phyloP scores from a whole-genome alignment of 208 protist genomes.

The Crithidia expoeki region DNA sequence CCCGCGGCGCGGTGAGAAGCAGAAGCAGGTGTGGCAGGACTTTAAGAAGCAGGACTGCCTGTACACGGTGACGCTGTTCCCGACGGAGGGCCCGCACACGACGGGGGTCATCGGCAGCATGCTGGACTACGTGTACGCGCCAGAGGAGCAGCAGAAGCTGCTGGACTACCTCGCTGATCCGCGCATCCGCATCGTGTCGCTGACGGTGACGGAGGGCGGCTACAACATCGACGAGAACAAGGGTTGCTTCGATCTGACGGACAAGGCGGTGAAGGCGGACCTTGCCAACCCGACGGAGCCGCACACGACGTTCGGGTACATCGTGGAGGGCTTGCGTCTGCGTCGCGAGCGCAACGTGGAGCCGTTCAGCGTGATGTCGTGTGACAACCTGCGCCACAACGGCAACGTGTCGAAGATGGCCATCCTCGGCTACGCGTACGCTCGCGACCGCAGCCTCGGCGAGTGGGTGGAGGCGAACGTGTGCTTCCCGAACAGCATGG shows the following conservation, averaged over 20 bases:
- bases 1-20: constrained; percentile 27
- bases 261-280: constrained; percentile 32
- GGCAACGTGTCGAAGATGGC: constrained; percentile 43
- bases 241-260: constrained; percentile 38
- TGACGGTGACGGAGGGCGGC: constrained; percentile 55
- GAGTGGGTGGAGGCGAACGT: constrained; percentile 36
- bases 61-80: constrained; percentile 45
- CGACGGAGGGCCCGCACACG: constrained; percentile 20
- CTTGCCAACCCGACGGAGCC: constrained; percentile 31
- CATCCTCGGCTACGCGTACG: constrained; percentile 35
- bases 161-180: constrained; percentile 36
- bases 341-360: constrained; percentile 26
- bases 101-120: constrained; percentile 34
- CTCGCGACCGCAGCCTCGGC: constrained; percentile 19
- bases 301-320: constrained; percentile 44
- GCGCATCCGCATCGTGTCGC: constrained; percentile 42
- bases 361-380: constrained; percentile 55
- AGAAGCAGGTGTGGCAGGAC: constrained; percentile 38
- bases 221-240: constrained; percentile 54
- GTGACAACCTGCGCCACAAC: constrained; percentile 57
- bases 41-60: constrained; percentile 47
- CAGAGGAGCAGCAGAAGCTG: constrained; percentile 32
- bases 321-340: constrained; percentile 42
- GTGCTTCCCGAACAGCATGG: constrained; percentile 45
- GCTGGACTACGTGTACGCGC: constrained; percentile 40